Percentiles rank a stretch among this genome's conserved stretches.
Conservation (phyloP, 2,329 filamentous ascomycete genomes). For the Sarocladium strictum region DNA sequence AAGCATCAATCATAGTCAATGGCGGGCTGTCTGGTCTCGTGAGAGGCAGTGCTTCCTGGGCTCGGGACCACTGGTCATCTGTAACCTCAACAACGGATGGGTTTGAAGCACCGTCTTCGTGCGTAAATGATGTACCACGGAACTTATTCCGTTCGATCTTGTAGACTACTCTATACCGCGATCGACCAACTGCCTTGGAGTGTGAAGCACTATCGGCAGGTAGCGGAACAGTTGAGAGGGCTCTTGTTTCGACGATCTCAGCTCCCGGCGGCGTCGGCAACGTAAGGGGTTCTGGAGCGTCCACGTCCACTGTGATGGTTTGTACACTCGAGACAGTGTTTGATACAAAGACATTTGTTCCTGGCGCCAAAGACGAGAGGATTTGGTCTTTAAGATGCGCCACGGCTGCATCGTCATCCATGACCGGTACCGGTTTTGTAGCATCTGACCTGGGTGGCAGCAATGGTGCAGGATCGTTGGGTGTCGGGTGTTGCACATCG, state of each 20-base stretch:
- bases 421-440: background rate
- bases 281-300: slow-evolving; percentile 42
- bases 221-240: slow-evolving; percentile 17
- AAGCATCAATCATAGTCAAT: background rate
- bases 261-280: slow-evolving; percentile 52
- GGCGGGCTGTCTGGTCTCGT: background rate
- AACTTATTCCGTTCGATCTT: slow-evolving; percentile 48
- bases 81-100: slow-evolving; percentile 21
- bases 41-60: background rate
- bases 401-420: slow-evolving; percentile 35
- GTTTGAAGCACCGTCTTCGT: slow-evolving; percentile 21
- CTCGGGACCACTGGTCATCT: slow-evolving; percentile 16
- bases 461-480: background rate
- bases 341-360: slow-evolving; percentile 54
- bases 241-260: slow-evolving; percentile 50
- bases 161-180: slow-evolving; percentile 51
- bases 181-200: slow-evolving; percentile 15
- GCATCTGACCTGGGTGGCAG: background rate
- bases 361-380: slow-evolving; percentile 45
- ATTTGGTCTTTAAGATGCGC: slow-evolving; percentile 47
- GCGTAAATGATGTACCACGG: slow-evolving; percentile 32
- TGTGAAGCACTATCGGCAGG: slow-evolving; percentile 4
- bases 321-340: slow-evolving; percentile 55
- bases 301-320: slow-evolving; percentile 59
- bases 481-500: slow-evolving; percentile 33